These are phyloP conservation scores for Oryza nivara DNA, from an alignment of 176 grass and related monocot genomes.

Conservation along the genomic window DNA sequence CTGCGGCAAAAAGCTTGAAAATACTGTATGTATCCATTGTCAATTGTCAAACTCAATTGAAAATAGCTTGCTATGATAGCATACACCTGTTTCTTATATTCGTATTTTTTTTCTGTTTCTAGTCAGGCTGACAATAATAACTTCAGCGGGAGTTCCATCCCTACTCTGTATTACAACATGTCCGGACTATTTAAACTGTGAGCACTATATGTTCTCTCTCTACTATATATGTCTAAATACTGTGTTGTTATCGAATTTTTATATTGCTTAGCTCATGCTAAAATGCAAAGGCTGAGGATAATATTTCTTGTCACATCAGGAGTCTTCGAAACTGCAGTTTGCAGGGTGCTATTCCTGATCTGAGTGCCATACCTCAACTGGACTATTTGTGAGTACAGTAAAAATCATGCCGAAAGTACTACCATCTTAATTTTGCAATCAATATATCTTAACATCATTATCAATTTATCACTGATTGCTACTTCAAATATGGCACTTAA, in stretches of 20 bases:
- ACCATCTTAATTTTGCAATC: background rate
- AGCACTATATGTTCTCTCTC: constrained; percentile 45
- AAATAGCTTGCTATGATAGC: constrained; percentile 31
- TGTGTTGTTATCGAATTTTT: background rate
- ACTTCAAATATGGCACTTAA: constrained; percentile 12
- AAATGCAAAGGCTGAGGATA: constrained; percentile 26
- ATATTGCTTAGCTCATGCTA: background rate
- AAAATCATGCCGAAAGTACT: constrained; percentile 11
- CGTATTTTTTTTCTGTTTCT: constrained; percentile 45
- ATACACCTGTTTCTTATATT: constrained; percentile 37
- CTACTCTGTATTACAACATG: constrained; percentile 68
- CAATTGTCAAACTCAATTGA: constrained; percentile 27
- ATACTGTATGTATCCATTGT: constrained; percentile 68
- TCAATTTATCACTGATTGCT: background rate
- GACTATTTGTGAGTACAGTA: constrained; percentile 76
- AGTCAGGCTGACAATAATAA: constrained; percentile 98
- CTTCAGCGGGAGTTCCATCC: constrained; percentile 85
- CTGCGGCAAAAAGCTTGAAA: constrained; percentile 55
- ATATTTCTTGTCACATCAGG: constrained; percentile 64
- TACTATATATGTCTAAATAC: constrained; percentile 8
- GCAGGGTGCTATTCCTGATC: constrained; percentile 83
- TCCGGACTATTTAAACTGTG: constrained; percentile 80
- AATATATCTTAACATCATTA: background rate
- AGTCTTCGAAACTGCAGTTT: constrained; percentile 95
- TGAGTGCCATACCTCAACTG: constrained; percentile 73